Evolutionary conservation across 2,329 filamentous ascomycete species (phyloP).

Genomic region (Coniochaeta sp.): DNA sequence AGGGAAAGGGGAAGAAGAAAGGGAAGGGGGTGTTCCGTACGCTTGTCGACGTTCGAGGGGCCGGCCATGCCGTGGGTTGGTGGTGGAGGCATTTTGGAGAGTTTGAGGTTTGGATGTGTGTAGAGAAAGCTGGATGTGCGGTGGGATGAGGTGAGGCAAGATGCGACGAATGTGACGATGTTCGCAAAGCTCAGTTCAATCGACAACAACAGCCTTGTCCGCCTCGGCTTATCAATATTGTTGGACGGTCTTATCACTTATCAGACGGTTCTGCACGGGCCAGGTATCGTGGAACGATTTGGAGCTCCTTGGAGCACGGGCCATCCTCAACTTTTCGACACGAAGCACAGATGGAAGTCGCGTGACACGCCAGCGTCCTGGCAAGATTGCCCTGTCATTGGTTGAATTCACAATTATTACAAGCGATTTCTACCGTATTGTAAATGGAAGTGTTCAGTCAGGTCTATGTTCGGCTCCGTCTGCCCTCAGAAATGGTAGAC

Average conservation of each 20-base stretch:
- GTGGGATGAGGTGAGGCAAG: neutral
- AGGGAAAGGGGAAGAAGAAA: no score
- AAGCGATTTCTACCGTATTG: no score
- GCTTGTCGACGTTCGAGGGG: constrained; percentile 48
- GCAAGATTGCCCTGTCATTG: no score
- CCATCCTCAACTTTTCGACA: neutral
- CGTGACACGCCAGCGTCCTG: no score
- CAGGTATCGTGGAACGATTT: neutral
- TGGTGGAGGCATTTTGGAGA: constrained; percentile 24
- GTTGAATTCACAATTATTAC: no score
- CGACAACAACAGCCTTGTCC: neutral
- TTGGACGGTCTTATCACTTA: no score
- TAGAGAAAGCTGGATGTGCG: constrained; percentile 1
- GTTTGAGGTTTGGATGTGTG: neutral
- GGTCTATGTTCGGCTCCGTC: no score
- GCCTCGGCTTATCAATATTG: neutral
- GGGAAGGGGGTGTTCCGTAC: no score
- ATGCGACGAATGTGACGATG: neutral
- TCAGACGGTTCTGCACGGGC: neutral
- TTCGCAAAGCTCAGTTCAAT: neutral
- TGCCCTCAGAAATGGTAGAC: no score
- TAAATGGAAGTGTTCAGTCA: no score
- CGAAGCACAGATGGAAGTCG: neutral
- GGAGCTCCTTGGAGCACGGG: neutral
- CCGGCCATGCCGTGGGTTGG: constrained; percentile 25